A percentile compares a stretch with the other conserved stretches of the same genome.
phyloP scores from a whole-genome alignment of 495 filamentous ascomycete genomes.

The Cercophora newfieldiana region DNA sequence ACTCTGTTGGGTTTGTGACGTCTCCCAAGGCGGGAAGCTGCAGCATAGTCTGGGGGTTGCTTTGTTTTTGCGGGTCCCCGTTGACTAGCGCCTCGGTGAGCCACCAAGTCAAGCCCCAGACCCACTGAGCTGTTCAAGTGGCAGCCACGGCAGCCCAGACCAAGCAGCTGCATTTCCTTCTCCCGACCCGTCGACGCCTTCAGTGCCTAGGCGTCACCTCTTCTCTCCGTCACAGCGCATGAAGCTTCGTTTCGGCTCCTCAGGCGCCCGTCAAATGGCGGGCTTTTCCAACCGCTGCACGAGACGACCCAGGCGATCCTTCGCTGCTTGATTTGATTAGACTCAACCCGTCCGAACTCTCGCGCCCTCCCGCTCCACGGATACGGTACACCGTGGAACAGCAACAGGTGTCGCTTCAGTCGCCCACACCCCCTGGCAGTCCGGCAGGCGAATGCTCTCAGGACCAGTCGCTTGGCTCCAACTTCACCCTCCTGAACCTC shows the following conservation, averaged over 20 bases:
- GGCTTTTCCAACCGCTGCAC: not conserved
- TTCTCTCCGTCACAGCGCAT: constrained; percentile 18
- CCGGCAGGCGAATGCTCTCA: not conserved
- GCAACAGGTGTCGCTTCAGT: not conserved
- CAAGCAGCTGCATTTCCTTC: not conserved
- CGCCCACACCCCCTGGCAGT: not conserved
- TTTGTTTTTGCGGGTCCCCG: not conserved
- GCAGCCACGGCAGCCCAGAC: not conserved
- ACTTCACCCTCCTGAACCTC: not conserved
- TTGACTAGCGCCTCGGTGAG: not conserved
- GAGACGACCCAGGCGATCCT: constrained; percentile 13
- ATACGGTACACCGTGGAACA: constrained; percentile 1
- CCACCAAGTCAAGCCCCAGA: not conserved
- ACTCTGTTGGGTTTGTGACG: too few relatives aligned
- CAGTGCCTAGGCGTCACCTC: not conserved
- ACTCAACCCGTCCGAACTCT: constrained; percentile 11
- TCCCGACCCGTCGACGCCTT: not conserved
- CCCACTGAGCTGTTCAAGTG: too few relatives aligned
- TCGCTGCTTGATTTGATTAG: constrained; percentile 1
- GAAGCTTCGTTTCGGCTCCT: constrained; percentile 23
- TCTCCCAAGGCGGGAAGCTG: too few relatives aligned
- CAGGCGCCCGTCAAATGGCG: constrained; percentile 18
- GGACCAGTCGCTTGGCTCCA: constrained; percentile 2
- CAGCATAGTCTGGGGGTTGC: not conserved
- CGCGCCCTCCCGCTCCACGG: not conserved